Conservation (phyloP, 2,329 filamentous ascomycete genomes). For the Colletotrichum eremochloae region DNA sequence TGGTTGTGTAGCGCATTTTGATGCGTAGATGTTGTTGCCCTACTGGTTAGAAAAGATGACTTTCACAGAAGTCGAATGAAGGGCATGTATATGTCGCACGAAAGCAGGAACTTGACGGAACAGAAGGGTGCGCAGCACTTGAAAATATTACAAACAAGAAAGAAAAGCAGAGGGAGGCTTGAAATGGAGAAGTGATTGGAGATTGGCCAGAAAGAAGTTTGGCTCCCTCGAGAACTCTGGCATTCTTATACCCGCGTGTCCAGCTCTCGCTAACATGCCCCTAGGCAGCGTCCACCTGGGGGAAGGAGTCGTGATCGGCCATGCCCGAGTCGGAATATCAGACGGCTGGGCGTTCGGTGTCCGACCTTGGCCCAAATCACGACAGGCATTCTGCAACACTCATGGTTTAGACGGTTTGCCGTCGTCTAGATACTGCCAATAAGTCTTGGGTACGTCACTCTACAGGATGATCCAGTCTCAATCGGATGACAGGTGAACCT, state of each 20-base stretch:
- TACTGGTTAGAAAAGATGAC: background rate
- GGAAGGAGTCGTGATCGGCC: no score
- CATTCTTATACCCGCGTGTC: background rate
- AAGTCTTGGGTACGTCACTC: background rate
- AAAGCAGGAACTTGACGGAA: background rate
- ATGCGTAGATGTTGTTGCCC: background rate
- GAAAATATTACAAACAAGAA: background rate
- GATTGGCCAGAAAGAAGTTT: background rate
- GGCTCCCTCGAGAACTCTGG: background rate
- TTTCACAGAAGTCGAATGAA: background rate
- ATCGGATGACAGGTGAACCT: constrained; percentile 2
- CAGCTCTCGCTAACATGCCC: background rate
- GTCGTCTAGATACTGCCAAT: constrained; percentile 11
- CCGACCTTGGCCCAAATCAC: constrained; percentile 17
- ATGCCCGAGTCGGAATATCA: background rate
- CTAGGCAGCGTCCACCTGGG: background rate
- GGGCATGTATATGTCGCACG: background rate
- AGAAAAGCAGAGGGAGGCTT: background rate
- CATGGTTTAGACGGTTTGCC: constrained; percentile 29
- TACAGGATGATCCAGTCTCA: background rate
- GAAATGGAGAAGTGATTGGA: background rate
- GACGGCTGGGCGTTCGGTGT: constrained; percentile 14
- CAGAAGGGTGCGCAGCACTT: constrained; percentile 16
- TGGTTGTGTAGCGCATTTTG: constrained; percentile 31
- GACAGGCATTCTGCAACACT: constrained; percentile 23